Evolutionary conservation across 2,329 filamentous ascomycete genomes (phyloP).

Genomic region (Ophiocordyceps australis): DNA sequence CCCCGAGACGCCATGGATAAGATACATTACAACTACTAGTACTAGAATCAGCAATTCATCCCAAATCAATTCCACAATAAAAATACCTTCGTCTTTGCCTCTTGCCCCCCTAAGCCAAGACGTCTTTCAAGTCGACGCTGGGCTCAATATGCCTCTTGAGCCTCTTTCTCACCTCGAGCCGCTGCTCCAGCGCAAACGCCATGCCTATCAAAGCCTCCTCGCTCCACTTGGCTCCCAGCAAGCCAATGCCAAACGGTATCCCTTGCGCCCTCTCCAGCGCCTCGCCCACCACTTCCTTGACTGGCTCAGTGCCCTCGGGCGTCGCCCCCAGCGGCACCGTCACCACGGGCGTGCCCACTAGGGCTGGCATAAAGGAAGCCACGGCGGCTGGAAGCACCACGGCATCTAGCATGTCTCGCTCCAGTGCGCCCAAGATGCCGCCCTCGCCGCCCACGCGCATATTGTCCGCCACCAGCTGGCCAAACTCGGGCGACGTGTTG

Average conservation of each 20-base stretch:
- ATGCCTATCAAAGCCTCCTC: slow-evolving; percentile 44
- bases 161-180: slow-evolving; percentile 15
- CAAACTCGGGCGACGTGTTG: slow-evolving; percentile 37
- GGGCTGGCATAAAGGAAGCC: slow-evolving; percentile 27
- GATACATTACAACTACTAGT: no score
- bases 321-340: slow-evolving; percentile 46
- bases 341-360: slow-evolving; percentile 41
- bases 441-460: slow-evolving; percentile 32
- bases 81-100: no score
- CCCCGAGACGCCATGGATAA: no score
- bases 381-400: slow-evolving; percentile 38
- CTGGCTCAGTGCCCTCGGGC: slow-evolving; percentile 25
- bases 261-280: slow-evolving; percentile 34
- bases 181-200: slow-evolving; percentile 53
- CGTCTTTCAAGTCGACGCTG: slow-evolving; percentile 27
- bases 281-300: slow-evolving; percentile 24
- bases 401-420: slow-evolving; percentile 37
- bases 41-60: no score
- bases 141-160: slow-evolving; percentile 21
- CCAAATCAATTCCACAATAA: no score
- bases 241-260: slow-evolving; percentile 41
- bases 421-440: slow-evolving; percentile 40
- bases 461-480: slow-evolving; percentile 34
- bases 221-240: slow-evolving; percentile 40
- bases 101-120: no score